phyloP scores from a whole-genome alignment of 2,329 filamentous ascomycete species.

The Penicillium brasilianum region DNA sequence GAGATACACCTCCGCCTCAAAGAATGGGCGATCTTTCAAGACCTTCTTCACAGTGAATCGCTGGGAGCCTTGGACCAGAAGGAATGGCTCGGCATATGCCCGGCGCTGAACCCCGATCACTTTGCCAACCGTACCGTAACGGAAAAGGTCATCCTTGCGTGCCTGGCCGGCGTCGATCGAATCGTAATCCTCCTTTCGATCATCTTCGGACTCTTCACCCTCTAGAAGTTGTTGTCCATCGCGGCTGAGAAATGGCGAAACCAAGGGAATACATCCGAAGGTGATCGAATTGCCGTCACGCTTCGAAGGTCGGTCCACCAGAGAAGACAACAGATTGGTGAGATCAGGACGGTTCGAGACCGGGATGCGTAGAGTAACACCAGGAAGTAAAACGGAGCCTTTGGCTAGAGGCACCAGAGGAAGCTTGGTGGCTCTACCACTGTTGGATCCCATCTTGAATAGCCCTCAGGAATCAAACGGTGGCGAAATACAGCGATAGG shows the following conservation, averaged over 20 bases:
- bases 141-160: constrained; percentile 75
- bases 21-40: constrained; percentile 78
- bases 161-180: constrained; percentile 64
- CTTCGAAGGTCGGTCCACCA: constrained; percentile 74
- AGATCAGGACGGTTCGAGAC: constrained; percentile 86
- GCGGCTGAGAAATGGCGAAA: constrained; percentile 72
- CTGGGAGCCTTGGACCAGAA: constrained; percentile 84
- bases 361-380: constrained; percentile 81
- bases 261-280: constrained; percentile 85
- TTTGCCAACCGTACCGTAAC: constrained; percentile 79
- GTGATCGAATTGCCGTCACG: constrained; percentile 70
- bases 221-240: constrained; percentile 78
- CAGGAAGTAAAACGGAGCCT: constrained; percentile 81
- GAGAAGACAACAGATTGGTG: constrained; percentile 80
- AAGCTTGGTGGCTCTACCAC: constrained; percentile 54
- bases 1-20: constrained; percentile 78
- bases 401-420: constrained; percentile 83
- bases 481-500: constrained; percentile 10
- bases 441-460: constrained; percentile 44
- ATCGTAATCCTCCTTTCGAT: constrained; percentile 50
- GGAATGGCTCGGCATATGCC: constrained; percentile 74
- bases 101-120: constrained; percentile 78
- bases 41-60: constrained; percentile 77
- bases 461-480: background rate
- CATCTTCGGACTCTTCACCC: constrained; percentile 59